Percentiles rank a stretch among this genome's conserved stretches.
Evolutionary conservation across 257 asterid genomes (phyloP).

Genomic region (Solanum clarkiae): DNA sequence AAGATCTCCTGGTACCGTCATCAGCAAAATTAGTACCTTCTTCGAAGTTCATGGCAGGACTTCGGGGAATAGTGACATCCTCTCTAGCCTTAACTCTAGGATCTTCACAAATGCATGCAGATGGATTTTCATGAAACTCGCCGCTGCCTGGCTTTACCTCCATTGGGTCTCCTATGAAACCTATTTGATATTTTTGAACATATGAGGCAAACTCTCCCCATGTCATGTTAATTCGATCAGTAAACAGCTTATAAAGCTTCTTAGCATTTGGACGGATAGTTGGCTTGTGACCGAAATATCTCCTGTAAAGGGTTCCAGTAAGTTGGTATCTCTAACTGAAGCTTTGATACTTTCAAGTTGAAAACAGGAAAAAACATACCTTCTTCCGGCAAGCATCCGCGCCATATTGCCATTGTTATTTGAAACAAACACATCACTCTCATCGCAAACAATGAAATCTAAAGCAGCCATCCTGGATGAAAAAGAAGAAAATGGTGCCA

Average conservation of each 20-base stretch:
- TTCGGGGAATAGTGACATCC: neutral
- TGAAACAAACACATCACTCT: constrained; percentile 64
- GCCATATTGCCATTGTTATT: constrained; percentile 93
- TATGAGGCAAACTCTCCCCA: constrained; percentile 50
- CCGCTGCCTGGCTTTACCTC: constrained; percentile 51
- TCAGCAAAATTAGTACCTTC: neutral
- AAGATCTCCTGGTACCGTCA: neutral
- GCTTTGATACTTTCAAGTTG: neutral
- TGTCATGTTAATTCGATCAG: constrained; percentile 28
- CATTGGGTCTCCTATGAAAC: constrained; percentile 63
- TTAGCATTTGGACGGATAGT: constrained; percentile 66
- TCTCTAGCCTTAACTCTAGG: constrained; percentile 2
- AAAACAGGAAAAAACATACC: constrained; percentile 9
- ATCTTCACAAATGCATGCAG: constrained; percentile 45
- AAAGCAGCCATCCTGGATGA: constrained; percentile 82
- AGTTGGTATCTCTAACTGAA: neutral
- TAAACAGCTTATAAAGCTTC: constrained; percentile 37
- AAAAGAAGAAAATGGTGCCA: constrained; percentile 38
- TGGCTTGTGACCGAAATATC: constrained; percentile 57
- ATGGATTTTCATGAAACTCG: constrained; percentile 64
- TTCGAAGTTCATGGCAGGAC: neutral
- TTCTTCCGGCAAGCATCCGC: constrained; percentile 58
- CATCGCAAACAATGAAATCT: constrained; percentile 71
- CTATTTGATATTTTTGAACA: constrained; percentile 34
- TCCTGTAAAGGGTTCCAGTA: constrained; percentile 18